Base-by-base conservation (phyloP, 2,329 filamentous ascomycete species). In the Neopestalotiopsis rosae region DNA sequence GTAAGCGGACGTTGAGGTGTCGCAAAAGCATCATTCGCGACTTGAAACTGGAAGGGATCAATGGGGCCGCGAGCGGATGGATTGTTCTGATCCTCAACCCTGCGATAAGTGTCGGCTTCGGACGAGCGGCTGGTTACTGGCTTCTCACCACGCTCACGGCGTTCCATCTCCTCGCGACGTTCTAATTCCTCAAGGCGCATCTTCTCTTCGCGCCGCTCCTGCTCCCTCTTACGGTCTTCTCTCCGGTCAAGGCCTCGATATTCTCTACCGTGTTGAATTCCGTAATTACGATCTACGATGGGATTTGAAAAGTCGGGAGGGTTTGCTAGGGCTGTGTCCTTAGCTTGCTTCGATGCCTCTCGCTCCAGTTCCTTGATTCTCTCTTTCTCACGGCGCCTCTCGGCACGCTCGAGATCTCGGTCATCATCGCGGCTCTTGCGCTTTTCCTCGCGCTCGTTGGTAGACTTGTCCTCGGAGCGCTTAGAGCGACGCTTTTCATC, bases 31-130 rank as follows among this genome's bases (percentile, higher is more conserved):
- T 86, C 83, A 69, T 87, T 81, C 57, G 82, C 72, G 70, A 90
- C 86, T 76, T 87, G 88, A 74, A 82, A 90, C 75, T 89, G 83
- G 76, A 90, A 90, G 20, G 88, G 87, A 77, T 91, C 86, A 74
- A 87, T 76, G 64, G 77, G 74, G n/a, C 76, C 73, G 69, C 73
- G 74, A 69, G 76, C 72, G 30, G 69, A 69, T 66, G 76, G 72
- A 68, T 75, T 69, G 28, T 56, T 70, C 63, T 74, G 70, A 66
- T 72, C 69, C 71, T 74, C 73, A 66, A 75, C 56, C 69, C 72
- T 69, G 73, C 79, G 72, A 72, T 80, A 74, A 69, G 78, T 58
- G 71, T 74, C 68, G 65, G 66, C 66, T 66, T 71, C 71, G n/a
- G 70, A 56, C 57, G 69, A 66, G 62, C 70, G 71, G 61, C 68